These are phyloP conservation scores for Jatropha curcas DNA, from an alignment of 345 rosid species.

Conservation along the genomic window DNA sequence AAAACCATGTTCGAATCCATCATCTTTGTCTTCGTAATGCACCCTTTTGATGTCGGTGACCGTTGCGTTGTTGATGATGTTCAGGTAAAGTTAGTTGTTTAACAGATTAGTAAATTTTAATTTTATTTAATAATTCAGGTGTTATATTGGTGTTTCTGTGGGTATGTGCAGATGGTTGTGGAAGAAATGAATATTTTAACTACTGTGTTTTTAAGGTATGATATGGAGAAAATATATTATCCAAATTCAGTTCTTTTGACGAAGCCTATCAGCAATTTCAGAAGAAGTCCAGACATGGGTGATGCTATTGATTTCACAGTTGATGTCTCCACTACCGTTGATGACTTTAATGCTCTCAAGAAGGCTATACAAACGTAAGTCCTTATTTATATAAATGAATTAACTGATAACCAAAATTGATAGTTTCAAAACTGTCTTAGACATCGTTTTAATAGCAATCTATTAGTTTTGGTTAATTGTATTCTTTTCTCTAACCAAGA, in stretches of 20 bases:
- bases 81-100: too few relatives aligned
- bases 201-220: slow-evolving; percentile 69
- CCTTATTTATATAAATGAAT: neutral
- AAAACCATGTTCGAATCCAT: slow-evolving; percentile 77
- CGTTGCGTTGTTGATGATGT: slow-evolving; percentile 76
- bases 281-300: slow-evolving; percentile 62
- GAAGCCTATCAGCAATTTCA: slow-evolving; percentile 61
- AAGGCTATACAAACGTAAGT: slow-evolving; percentile 52
- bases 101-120: too few relatives aligned
- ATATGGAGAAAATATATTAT: slow-evolving; percentile 77
- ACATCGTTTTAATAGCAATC: too few relatives aligned
- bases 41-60: slow-evolving; percentile 84
- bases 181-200: slow-evolving; percentile 90
- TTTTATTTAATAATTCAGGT: too few relatives aligned
- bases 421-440: too few relatives aligned
- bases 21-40: slow-evolving; percentile 79
- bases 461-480: too few relatives aligned
- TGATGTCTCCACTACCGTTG: slow-evolving; percentile 46
- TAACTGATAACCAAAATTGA: too few relatives aligned
- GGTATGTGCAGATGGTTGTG: slow-evolving; percentile 54
- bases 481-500: too few relatives aligned
- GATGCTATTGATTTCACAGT: slow-evolving; percentile 50
- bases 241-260: slow-evolving; percentile 66
- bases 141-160: too few relatives aligned
- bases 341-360: slow-evolving; percentile 52